Evolutionary conservation across 257 asterid genomes (phyloP).

Genomic region (Solanum okadae): DNA sequence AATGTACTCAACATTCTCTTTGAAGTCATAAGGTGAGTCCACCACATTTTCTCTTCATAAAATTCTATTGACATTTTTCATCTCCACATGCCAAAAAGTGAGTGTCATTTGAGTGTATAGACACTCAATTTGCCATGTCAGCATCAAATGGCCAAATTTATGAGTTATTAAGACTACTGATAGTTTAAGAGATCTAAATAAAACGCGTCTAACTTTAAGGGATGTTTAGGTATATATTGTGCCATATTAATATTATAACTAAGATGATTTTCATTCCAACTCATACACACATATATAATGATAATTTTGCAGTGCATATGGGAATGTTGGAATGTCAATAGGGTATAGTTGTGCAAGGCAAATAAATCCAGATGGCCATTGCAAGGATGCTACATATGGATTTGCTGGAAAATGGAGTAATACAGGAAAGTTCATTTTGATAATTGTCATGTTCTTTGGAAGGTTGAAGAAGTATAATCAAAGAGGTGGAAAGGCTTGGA

Average conservation of each 20-base stretch:
- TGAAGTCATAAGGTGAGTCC: slow-evolving; percentile 39
- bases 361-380: slow-evolving; percentile 4
- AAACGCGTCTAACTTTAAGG: neutral
- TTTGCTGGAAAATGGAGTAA: slow-evolving; percentile 50
- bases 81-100: neutral
- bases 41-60: neutral
- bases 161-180: neutral
- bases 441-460: slow-evolving; percentile 48
- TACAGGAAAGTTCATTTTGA: slow-evolving; percentile 34
- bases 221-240: neutral
- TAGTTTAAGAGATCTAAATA: neutral
- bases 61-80: neutral
- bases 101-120: neutral
- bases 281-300: neutral
- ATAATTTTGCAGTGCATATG: slow-evolving; percentile 32
- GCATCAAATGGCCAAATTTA: neutral
- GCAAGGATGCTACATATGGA: slow-evolving; percentile 31
- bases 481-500: slow-evolving; percentile 37
- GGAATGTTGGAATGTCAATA: slow-evolving; percentile 45
- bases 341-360: slow-evolving; percentile 47
- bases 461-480: slow-evolving; percentile 31
- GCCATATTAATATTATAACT: neutral
- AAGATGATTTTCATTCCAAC: neutral
- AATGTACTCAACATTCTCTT: slow-evolving; percentile 29
- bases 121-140: neutral